Evolutionary conservation across 805 yeast genomes (phyloP), one percentile per base, ranked within the genome.

Genomic region (Ogataea henricii): DNA sequence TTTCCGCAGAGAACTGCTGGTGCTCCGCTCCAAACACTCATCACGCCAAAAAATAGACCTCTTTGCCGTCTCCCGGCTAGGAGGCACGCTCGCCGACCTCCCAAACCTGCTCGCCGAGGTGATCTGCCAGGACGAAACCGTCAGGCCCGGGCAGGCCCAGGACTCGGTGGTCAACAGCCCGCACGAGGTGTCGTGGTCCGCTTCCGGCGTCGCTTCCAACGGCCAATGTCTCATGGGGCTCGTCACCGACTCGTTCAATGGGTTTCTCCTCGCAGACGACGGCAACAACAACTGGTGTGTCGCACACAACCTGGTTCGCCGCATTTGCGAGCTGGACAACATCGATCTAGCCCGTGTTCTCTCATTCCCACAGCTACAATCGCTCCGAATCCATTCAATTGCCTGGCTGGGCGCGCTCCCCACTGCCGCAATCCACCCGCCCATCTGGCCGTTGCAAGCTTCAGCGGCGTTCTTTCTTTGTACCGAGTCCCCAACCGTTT

Each of bases 311-410:
- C 22, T 63, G 3, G 35, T 45, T 4, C 48, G 51, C 4, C 20
- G 22, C 18, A 40, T 59, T 16, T 30, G 49, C 25, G 37, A 52
- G 12, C 16, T 42, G 12, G 57, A 56, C 20, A 21, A 50, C 10
- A 43, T 63, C 3, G 37, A 56, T 33, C n/a, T 49, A 17, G 25
- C 40, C 5, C 53, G 45, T 22, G 21, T 58, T 4, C 40, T 60
- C 16, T 46, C 35, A 6, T 42, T 25, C n/a, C 37, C 49, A 1
- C 48, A 55, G 33, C 30, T 62, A 14, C 34, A 42, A 32, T 33
- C 36, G 34, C 43, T 63, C 13, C 50, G 66, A 37, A 45, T 60
- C n/a, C 63, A 59, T 27, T 55, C 63, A 12, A 48, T 62, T 30
- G 58, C 45, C 12, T 57, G 64, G 59, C 43, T 50, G 17, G 40